phyloP scores from a whole-genome alignment of 2,329 filamentous ascomycete species.

The Pyrenochaeta sp. region DNA sequence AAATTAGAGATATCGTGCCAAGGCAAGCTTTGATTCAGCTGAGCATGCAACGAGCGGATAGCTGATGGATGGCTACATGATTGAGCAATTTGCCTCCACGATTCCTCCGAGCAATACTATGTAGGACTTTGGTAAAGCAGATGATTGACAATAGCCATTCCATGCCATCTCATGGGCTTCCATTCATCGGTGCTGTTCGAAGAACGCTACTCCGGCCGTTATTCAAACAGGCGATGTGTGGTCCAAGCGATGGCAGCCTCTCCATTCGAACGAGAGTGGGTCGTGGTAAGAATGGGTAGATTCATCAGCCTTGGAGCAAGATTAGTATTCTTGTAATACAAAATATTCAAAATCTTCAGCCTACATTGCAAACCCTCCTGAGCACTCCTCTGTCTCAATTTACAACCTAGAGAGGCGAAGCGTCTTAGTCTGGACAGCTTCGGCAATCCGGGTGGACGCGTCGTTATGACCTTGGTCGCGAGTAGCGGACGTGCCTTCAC shows the following conservation, averaged over 20 bases:
- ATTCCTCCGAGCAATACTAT: constrained; percentile 26
- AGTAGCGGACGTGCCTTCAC: constrained; percentile 62
- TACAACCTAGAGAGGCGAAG: constrained; percentile 52
- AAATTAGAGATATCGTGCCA: neutral
- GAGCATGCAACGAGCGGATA: constrained; percentile 37
- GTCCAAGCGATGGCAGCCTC: constrained; percentile 36
- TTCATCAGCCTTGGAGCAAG: constrained; percentile 35
- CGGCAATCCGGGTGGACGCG: constrained; percentile 38
- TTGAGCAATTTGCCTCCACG: constrained; percentile 33
- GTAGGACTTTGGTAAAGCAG: constrained; percentile 35
- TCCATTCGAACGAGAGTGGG: constrained; percentile 46
- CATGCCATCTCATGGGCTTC: constrained; percentile 17
- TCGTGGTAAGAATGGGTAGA: constrained; percentile 47
- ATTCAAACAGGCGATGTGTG: constrained; percentile 20
- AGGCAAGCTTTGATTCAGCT: constrained; percentile 34
- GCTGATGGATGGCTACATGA: constrained; percentile 30
- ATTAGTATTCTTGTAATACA: constrained; percentile 6
- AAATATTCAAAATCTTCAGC: constrained; percentile 10
- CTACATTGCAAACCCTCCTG: constrained; percentile 46
- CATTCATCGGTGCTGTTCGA: constrained; percentile 19
- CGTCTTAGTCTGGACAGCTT: constrained; percentile 40
- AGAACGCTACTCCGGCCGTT: constrained; percentile 24
- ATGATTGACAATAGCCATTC: constrained; percentile 36
- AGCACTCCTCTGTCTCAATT: constrained; percentile 40
- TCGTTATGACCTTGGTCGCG: constrained; percentile 45